phyloP scores from a whole-genome alignment of 257 asterid genomes.

The Solanum chmielewskii region DNA sequence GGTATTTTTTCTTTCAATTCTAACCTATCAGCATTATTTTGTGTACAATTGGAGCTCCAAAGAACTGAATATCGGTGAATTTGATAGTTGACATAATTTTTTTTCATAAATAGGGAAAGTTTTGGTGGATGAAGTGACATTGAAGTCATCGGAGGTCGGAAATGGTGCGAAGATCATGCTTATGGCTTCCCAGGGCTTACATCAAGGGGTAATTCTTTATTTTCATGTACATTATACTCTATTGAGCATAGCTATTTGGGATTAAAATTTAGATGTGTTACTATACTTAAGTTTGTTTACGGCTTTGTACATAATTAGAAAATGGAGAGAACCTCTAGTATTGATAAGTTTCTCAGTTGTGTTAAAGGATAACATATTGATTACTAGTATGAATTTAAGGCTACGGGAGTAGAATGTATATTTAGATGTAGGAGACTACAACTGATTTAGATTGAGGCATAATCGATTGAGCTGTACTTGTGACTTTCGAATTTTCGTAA shows the following conservation, averaged over 20 bases:
- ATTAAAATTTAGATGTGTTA: neutral
- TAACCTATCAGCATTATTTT: neutral
- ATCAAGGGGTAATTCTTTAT: slow-evolving; percentile 65
- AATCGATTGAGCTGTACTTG: neutral
- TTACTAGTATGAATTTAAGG: neutral
- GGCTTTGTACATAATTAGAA: neutral
- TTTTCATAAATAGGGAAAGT: slow-evolving; percentile 37
- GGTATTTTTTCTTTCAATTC: slow-evolving; percentile 19
- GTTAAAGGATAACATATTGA: neutral
- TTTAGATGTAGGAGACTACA: neutral
- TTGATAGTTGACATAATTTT: neutral
- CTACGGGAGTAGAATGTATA: neutral
- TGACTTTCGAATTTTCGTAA: neutral
- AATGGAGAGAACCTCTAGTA: neutral
- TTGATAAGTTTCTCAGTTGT: neutral
- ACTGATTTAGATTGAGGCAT: neutral
- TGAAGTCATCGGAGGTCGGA: slow-evolving; percentile 40
- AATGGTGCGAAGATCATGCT: slow-evolving; percentile 84
- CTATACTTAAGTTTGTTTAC: neutral
- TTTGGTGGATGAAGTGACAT: slow-evolving; percentile 41
- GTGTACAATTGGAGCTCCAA: neutral
- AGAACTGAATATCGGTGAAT: neutral
- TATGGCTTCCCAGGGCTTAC: slow-evolving; percentile 82
- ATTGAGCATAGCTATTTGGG: neutral
- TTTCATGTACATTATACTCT: neutral